Evolutionary conservation across 2,329 filamentous ascomycete genomes (phyloP).

Genomic region (Nannizziopsis barbatae): DNA sequence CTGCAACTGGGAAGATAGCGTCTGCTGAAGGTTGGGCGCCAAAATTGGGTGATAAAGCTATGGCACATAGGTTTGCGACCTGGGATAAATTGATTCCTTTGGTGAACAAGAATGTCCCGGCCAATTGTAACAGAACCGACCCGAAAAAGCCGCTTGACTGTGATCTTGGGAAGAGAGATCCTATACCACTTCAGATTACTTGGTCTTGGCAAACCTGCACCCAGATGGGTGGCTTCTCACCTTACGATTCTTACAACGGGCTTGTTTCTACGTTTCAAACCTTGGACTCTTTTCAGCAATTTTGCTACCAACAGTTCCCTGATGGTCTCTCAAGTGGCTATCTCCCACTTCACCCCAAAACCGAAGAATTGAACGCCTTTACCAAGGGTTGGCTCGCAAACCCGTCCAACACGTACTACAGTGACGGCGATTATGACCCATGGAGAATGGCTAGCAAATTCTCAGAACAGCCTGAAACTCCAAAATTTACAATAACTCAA

Average conservation of each 20-base stretch:
- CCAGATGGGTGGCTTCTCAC: conserved; percentile 43
- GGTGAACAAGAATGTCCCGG: conserved; percentile 32
- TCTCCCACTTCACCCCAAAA: conserved; percentile 34
- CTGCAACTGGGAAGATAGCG: conserved; percentile 26
- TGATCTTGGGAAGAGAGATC: conserved; percentile 26
- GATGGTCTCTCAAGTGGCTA: conserved; percentile 29
- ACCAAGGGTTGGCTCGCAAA: conserved; percentile 44
- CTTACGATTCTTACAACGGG: conserved; percentile 36
- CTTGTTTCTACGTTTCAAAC: conserved; percentile 40
- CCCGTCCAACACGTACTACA: conserved; percentile 43
- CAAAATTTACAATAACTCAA: conserved; percentile 30
- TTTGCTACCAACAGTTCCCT: conserved; percentile 42
- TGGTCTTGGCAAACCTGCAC: conserved; percentile 46
- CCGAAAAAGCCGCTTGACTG: conserved; percentile 24
- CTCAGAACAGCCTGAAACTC: conserved; percentile 32
- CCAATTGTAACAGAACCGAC: conserved; percentile 31
- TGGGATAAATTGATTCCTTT: conserved; percentile 30
- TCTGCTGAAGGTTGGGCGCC: conserved; percentile 34
- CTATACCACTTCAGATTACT: conserved; percentile 30
- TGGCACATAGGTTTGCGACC: conserved; percentile 33
- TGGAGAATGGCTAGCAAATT: conserved; percentile 41
- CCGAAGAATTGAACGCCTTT: conserved; percentile 31
- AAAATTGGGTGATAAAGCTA: conserved; percentile 31
- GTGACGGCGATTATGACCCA: conserved; percentile 42
- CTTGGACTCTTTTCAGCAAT: conserved; percentile 33